Evolutionary conservation across 305 asterid species (phyloP).

Genomic region (Plantago coronopus): DNA sequence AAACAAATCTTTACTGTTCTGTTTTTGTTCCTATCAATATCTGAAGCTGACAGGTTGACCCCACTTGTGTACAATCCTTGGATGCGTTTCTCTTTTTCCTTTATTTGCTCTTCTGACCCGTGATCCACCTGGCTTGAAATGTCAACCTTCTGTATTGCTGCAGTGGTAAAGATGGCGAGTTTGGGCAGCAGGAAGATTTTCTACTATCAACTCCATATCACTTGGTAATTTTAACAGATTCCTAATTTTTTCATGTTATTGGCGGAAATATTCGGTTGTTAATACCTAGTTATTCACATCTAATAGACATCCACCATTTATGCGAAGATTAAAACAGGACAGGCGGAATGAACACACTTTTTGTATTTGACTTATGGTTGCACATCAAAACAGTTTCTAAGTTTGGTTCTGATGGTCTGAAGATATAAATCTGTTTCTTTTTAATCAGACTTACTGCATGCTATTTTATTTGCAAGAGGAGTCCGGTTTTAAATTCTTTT

Average conservation of each 20-base stretch:
- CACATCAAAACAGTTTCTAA: too few species aligned
- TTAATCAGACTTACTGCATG: background rate
- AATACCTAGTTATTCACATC: background rate
- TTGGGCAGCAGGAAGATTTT: constrained; percentile 86
- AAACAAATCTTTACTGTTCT: too few species aligned
- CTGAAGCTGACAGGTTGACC: too few species aligned
- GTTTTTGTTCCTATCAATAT: too few species aligned
- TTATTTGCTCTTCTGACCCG: constrained; percentile 1
- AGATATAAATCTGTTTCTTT: background rate
- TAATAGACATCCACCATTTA: background rate
- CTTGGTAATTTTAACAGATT: constrained; percentile 58
- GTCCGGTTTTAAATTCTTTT: background rate
- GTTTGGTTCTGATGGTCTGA: background rate
- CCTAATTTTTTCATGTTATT: constrained; percentile 7
- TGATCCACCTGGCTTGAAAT: constrained; percentile 16
- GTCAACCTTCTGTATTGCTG: constrained; percentile 25
- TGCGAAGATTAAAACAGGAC: background rate
- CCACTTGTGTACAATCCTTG: background rate
- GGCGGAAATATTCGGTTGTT: constrained; percentile 5
- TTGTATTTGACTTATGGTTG: too few species aligned
- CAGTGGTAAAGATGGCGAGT: constrained; percentile 88
- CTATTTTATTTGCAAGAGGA: background rate
- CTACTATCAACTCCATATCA: constrained; percentile 91
- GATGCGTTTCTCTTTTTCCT: background rate
- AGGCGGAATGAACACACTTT: too few species aligned